phyloP scores from a whole-genome alignment of 306 rosid species.

The Arachis stenosperma region DNA sequence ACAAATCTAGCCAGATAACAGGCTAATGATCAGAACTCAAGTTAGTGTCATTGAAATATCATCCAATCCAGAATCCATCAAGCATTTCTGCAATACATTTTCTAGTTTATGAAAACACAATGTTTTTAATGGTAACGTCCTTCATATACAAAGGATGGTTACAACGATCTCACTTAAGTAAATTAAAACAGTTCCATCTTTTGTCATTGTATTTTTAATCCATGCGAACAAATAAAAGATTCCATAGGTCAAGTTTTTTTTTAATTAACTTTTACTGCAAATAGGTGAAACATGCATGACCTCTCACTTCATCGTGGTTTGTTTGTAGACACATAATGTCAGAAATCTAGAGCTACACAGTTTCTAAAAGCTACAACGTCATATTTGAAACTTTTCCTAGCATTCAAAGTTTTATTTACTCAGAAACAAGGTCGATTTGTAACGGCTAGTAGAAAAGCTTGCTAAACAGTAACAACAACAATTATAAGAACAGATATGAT shows the following conservation, averaged over 20 bases:
- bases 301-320: not conserved
- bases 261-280: not conserved
- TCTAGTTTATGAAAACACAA: not conserved
- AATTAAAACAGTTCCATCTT: not conserved
- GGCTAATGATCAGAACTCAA: not conserved
- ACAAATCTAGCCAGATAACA: not conserved
- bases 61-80: conserved; percentile 15
- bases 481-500: not conserved
- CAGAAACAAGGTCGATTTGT: not conserved
- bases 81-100: not conserved
- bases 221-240: not conserved
- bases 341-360: not conserved
- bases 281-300: not conserved
- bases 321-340: not conserved
- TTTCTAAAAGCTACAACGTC: not conserved
- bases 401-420: not conserved
- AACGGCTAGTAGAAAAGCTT: not conserved
- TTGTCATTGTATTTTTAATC: not conserved
- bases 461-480: not conserved
- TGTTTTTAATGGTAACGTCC: too few species aligned
- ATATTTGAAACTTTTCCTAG: not conserved
- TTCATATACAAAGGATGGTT: not conserved
- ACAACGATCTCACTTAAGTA: not conserved
- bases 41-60: conserved; percentile 10
- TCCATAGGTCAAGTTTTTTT: not conserved